Evolutionary conservation across 2,329 filamentous ascomycete genomes (phyloP), one percentile per base, ranked within the genome.

Genomic region (Aureobasidium namibiae): DNA sequence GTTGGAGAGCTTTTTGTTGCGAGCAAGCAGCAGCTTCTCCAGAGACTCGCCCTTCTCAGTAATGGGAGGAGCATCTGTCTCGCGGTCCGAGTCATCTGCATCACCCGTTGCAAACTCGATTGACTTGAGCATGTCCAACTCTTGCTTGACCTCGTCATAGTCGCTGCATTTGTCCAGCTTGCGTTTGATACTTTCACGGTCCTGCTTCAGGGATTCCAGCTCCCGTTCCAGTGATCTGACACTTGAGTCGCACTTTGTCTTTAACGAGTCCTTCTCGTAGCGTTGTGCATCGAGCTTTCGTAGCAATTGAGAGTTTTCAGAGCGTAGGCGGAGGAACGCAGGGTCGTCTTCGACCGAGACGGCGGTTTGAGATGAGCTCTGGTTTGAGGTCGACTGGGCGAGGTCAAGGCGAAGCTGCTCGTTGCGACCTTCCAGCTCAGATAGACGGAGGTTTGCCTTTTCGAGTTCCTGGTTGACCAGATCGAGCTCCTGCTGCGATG

Each of bases 1-100:
- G 68, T 96, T 92, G 66, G 88, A 87, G 38, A 99, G 80, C 75
- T 97, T 99, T 77, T 97, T 99, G 78, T 99, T 99, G 46, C 94
- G 85, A 10, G 90, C 88, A 56, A 99, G 78, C 6, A 99, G 79
- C 29, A 99, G 83, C 74, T 96, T 92, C 73, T 99, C 94, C 10
- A 99, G 76, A 1, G 87, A 91, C 66, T 95, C 90, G 65, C 88
- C 53, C 29, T 56, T 88, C 50, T 76, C 75, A 69, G 84, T 85
- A 6, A 74, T 69, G 1, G 75, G 70, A 2, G 76, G 67, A 38
- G 60, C 75, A 16, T 77, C 78, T 1, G 88, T 85, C 48, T 92
- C 89, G 61, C 69, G 68, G 41, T 73, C 59, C 10, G 60, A 59
- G 23, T 72, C 75, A 18, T 95, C 91, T 63, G 81, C 78, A 36